Base-by-base conservation (phyloP, 2,329 filamentous ascomycete genomes). In the Aaosphaeria pasadenensis region DNA sequence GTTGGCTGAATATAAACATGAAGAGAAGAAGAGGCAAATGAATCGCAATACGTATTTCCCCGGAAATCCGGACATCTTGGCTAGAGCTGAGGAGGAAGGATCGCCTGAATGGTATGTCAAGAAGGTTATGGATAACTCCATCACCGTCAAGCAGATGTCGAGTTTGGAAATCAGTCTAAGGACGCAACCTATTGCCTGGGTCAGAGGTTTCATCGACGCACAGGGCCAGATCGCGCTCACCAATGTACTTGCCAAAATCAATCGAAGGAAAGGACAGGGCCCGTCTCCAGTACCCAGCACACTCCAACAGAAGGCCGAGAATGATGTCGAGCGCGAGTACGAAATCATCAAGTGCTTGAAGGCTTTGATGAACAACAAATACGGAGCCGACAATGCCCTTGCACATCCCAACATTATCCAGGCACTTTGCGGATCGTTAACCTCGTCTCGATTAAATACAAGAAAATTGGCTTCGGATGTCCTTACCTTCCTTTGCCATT, bases 311-410 rank as follows among this genome's bases (percentile, higher is more conserved):
- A 81, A 75, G 49, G 57, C 64, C 6, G 90, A 95, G 60, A 90
- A 88, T 69, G 89, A 92, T 64, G 78, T 94, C 43, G 91, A 96
- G 64, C 84, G 88, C 58, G 91, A 96, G 73, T 97, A 97, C 68
- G 94, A 97, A 66, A 96, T 99, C 54, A 84, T 96, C 67, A 99
- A 99, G 74, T 97, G 94, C 74, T 74, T 99, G 49, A 97, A 97
- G 76, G 91, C 91, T 31, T 74, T 97, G 49, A 95, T 97, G 88
- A 99, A 99, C 83, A 99, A 96, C 81, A 96, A 96, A 70, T 97
- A 95, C 69, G 94, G 94, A 52, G 94, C 94, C 52, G 94, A 99
- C 67, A 91, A 99, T 79, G 94, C 94, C 13, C 78, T 99, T 48
- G 79, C 84, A 51, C 91, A 97, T 66, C 88, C 94, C 65, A 89